Evolutionary conservation across 2,329 filamentous ascomycete genomes (phyloP).

Genomic region (Berkeleyomyces rouxiae): DNA sequence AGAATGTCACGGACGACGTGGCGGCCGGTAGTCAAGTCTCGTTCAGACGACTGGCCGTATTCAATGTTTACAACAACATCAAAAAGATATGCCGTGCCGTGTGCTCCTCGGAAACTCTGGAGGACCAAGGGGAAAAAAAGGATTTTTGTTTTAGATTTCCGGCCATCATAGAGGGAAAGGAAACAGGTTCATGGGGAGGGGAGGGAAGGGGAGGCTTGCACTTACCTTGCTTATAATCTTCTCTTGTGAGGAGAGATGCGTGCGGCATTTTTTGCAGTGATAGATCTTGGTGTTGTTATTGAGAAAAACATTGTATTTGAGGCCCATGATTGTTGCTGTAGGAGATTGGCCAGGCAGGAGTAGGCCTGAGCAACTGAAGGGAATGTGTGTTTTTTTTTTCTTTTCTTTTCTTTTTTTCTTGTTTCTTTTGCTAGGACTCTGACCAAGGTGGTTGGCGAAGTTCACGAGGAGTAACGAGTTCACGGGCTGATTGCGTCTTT

Average conservation of each 20-base stretch:
- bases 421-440: too few relatives aligned
- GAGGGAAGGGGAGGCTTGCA: conserved; percentile 11
- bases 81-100: conserved; percentile 96
- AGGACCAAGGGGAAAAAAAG: neutral
- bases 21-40: conserved; percentile 93
- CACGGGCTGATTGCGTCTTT: too few relatives aligned
- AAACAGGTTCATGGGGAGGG: neutral
- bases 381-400: too few relatives aligned
- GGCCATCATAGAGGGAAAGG: too few relatives aligned
- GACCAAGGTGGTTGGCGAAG: too few relatives aligned
- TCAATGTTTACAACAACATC: conserved; percentile 84
- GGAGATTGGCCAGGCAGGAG: neutral
- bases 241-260: conserved; percentile 85
- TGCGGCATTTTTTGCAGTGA: conserved; percentile 87
- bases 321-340: conserved; percentile 47
- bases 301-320: conserved; percentile 83
- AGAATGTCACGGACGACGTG: conserved; percentile 88
- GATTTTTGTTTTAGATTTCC: neutral
- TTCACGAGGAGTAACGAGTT: too few relatives aligned
- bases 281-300: conserved; percentile 66
- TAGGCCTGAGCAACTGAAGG: too few relatives aligned
- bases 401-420: too few relatives aligned
- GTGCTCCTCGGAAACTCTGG: conserved; percentile 94
- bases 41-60: conserved; percentile 69
- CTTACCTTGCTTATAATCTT: conserved; percentile 87